A percentile compares a stretch with the other conserved stretches of the same genome.
Conservation (phyloP, 805 yeast genomes). For the Saccharomycopsis sp. region DNA sequence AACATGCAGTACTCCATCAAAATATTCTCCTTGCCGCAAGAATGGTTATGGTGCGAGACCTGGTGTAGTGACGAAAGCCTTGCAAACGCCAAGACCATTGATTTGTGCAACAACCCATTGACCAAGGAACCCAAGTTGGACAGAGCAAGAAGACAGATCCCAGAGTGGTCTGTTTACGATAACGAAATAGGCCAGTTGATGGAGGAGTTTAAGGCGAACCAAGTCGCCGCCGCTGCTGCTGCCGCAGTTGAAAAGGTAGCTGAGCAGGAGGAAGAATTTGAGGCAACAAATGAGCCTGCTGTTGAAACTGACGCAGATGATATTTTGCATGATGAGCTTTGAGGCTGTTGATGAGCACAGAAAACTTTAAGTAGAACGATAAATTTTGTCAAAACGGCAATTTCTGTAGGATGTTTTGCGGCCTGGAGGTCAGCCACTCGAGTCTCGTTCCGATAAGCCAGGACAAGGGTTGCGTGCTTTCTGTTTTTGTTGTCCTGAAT, state of each 20-base stretch:
- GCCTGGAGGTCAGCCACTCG: no score
- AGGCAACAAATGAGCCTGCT: not conserved
- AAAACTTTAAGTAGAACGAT: no score
- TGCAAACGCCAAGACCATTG: slow-evolving; percentile 64
- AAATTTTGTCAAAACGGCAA: no score
- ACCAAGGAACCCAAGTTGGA: slow-evolving; percentile 73
- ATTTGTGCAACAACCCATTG: slow-evolving; percentile 74
- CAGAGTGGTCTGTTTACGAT: slow-evolving; percentile 71
- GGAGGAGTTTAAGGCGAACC: slow-evolving; percentile 19
- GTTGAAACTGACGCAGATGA: slow-evolving; percentile 2
- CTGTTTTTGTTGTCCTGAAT: no score
- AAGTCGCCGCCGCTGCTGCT: not conserved
- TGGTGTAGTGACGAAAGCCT: slow-evolving; percentile 71
- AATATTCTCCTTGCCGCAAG: slow-evolving; percentile 66
- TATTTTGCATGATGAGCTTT: slow-evolving; percentile 12
- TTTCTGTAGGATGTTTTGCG: no score
- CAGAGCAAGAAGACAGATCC: slow-evolving; percentile 63
- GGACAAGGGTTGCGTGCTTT: no score
- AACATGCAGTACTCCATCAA: slow-evolving; percentile 62
- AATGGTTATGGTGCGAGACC: slow-evolving; percentile 91
- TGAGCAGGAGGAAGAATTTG: slow-evolving; percentile 3
- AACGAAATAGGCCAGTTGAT: slow-evolving; percentile 35
- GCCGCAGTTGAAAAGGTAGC: not conserved
- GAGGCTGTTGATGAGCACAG: no score
- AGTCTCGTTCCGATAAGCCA: no score